phyloP scores from a whole-genome alignment of 345 rosid genomes.

The Euphorbia tirucalli region DNA sequence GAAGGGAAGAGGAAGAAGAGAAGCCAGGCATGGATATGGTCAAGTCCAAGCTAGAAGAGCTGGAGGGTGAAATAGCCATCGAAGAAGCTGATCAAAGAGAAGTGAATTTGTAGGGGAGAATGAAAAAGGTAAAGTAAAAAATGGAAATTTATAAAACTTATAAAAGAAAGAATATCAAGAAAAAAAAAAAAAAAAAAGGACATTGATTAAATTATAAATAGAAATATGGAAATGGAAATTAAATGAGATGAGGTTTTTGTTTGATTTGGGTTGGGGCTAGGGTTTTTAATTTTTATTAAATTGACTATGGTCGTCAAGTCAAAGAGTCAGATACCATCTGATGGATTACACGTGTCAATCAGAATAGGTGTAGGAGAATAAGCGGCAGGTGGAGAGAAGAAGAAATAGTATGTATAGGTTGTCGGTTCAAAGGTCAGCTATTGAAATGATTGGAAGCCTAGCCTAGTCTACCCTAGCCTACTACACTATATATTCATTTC shows the following conservation, averaged over 20 bases:
- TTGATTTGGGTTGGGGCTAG: slow-evolving; percentile 14
- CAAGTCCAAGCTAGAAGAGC: slow-evolving; percentile 72
- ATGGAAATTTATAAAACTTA: too few species aligned
- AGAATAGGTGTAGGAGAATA: slow-evolving; percentile 52
- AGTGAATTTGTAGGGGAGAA: too few species aligned
- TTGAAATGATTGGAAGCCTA: slow-evolving; percentile 60
- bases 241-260: too few species aligned
- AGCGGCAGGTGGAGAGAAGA: slow-evolving; percentile 43
- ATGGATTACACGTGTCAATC: slow-evolving; percentile 52
- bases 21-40: slow-evolving; percentile 81
- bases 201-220: slow-evolving; percentile 21
- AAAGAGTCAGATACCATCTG: slow-evolving; percentile 42
- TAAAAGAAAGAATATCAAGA: too few species aligned
- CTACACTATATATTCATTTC: too few species aligned
- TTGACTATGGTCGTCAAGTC: slow-evolving; percentile 51
- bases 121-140: too few species aligned
- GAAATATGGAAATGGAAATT: neutral
- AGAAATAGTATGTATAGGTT: slow-evolving; percentile 10
- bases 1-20: slow-evolving; percentile 54
- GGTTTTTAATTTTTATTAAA: slow-evolving; percentile 21
- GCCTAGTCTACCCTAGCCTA: slow-evolving; percentile 16
- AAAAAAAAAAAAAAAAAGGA: too few species aligned
- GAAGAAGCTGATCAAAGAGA: neutral
- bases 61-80: slow-evolving; percentile 56
- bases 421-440: slow-evolving; percentile 59